Evolutionary conservation across 2,329 filamentous ascomycete species (phyloP), one percentile per base, ranked within the genome.

Genomic region (Rutstroemia sp.): DNA sequence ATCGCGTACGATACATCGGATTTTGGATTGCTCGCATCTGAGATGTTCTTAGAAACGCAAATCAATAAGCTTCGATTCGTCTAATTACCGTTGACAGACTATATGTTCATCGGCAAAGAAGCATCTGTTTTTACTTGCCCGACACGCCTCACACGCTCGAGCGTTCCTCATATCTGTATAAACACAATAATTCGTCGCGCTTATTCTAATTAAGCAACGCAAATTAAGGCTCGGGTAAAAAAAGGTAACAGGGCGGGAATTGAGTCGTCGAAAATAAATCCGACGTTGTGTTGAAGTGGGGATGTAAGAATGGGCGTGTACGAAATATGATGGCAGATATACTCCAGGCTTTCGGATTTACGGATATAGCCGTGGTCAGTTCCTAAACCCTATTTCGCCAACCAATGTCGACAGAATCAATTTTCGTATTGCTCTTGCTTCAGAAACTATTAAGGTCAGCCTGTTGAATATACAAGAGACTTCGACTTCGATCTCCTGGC

Each of bases 61-160:
- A 30, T 34, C 7, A 1, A 9, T 17, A 19, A 12, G 14, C 5
- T 39, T 42, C 2, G 38, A 46, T 4, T 38, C 17, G n/a, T 16
- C 5, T 1, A 21, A 17, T 42, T 21, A 57, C 55, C 50, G 61
- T 17, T 64, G 64, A 45, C 66, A 68, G 8, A 60, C 48, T 4
- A 49, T 57, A n/a, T 56, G 44, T 8, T 65, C 50, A 16, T 46
- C 55, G 19, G 54, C 50, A 34, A 64, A 67, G 12, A 63, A 60
- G 48, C 66, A 68, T 8, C 63, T 61, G 38, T 64, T 67, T 46
- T 68, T 68, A 51, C 64, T 65, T 10, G 58, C 62, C 38, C 66
- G 53, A 41, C 66, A 68, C 37, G 63, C 58, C 54, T 68, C 66
- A 41, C 66, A 68, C n/a, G 66, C 66, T 56, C 63, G 63, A 48